Conservation (phyloP, 768 basidiomycete species). For the Butyriboletus loyo region DNA sequence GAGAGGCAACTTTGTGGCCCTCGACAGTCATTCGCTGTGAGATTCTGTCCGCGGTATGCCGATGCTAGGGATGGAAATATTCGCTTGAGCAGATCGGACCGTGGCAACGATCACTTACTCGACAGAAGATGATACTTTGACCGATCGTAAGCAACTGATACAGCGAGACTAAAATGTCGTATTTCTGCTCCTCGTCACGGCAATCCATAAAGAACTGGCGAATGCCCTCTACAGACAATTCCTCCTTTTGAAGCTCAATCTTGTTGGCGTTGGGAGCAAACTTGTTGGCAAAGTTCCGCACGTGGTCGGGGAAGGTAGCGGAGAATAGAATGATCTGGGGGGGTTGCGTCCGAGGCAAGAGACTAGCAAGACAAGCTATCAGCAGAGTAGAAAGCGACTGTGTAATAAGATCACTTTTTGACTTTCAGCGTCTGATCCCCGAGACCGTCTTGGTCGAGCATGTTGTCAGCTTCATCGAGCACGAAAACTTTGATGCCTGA, state of each 20-base stretch:
- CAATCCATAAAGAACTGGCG: slow-evolving; percentile 99
- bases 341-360: slow-evolving; percentile 52
- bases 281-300: slow-evolving; percentile 85
- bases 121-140: slow-evolving; percentile 98
- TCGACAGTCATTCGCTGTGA: slow-evolving; percentile 86
- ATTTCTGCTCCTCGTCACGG: slow-evolving; percentile 86
- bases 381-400: slow-evolving; percentile 4
- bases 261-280: slow-evolving; percentile 96
- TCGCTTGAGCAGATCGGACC: not conserved
- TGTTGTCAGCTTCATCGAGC: slow-evolving; percentile 97
- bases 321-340: slow-evolving; percentile 95
- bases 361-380: slow-evolving; percentile 35
- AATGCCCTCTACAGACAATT: slow-evolving; percentile 91
- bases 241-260: slow-evolving; percentile 92
- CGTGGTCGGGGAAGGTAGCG: slow-evolving; percentile 94
- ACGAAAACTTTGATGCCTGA: slow-evolving; percentile 88
- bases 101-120: slow-evolving; percentile 46
- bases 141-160: slow-evolving; percentile 92
- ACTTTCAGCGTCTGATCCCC: slow-evolving; percentile 92
- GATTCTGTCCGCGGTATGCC: slow-evolving; percentile 90
- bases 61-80: slow-evolving; percentile 49
- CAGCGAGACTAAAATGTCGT: slow-evolving; percentile 87
- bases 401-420: slow-evolving; percentile 68
- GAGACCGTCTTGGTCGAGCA: slow-evolving; percentile 92
- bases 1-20: slow-evolving; percentile 93